Evolutionary conservation across 2,329 filamentous ascomycete genomes (phyloP).

Genomic region (Ceratocystis lukuohia): DNA sequence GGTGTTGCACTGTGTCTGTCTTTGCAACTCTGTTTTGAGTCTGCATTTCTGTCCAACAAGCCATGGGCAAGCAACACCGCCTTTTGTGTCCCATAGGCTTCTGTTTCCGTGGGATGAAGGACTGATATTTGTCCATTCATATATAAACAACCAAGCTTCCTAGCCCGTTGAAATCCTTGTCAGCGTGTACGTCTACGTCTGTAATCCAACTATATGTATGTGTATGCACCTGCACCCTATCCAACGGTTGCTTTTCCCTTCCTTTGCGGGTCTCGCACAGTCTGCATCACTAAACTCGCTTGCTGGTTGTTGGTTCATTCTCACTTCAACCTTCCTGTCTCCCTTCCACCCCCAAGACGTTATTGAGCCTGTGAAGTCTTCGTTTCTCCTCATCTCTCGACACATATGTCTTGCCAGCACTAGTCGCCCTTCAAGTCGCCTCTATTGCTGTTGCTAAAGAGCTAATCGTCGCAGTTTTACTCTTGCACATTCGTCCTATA

Average conservation of each 20-base stretch:
- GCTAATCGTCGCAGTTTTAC: background rate
- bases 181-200: background rate
- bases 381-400: background rate
- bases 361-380: background rate
- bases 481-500: no score
- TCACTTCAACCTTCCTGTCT: background rate
- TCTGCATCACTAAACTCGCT: background rate
- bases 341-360: background rate
- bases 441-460: background rate
- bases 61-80: background rate
- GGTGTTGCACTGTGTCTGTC: background rate
- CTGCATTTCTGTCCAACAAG: background rate
- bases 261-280: slow-evolving; percentile 6
- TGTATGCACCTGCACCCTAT: slow-evolving; percentile 2
- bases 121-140: background rate
- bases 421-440: background rate
- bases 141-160: background rate
- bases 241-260: background rate
- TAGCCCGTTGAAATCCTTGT: background rate
- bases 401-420: background rate
- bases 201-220: background rate
- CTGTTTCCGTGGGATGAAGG: background rate
- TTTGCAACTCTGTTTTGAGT: slow-evolving; percentile 2
- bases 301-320: background rate
- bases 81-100: background rate